These are phyloP conservation scores for Colletotrichum eremochloae DNA, from an alignment of 2,329 filamentous ascomycete genomes.

Conservation along the genomic window DNA sequence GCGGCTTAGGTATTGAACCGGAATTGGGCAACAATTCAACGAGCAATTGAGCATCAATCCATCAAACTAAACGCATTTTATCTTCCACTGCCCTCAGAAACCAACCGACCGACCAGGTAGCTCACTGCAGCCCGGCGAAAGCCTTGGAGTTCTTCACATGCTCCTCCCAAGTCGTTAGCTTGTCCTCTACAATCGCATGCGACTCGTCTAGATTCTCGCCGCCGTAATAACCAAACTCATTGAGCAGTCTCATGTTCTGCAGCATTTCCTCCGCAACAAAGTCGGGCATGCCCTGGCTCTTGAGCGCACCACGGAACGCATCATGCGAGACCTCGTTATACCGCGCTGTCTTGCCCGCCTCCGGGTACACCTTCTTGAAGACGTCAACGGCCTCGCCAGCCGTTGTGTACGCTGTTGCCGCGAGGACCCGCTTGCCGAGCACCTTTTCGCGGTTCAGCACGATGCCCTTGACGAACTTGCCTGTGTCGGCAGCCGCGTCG, in stretches of 20 bases:
- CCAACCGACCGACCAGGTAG: background rate
- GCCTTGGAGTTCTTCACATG: slow-evolving; percentile 52
- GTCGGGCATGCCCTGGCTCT: slow-evolving; percentile 40
- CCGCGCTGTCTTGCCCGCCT: slow-evolving; percentile 51
- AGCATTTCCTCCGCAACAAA: slow-evolving; percentile 54
- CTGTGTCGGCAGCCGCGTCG: slow-evolving; percentile 55
- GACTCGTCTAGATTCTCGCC: slow-evolving; percentile 52
- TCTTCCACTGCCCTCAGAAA: background rate
- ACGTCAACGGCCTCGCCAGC: slow-evolving; percentile 49
- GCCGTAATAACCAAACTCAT: slow-evolving; percentile 57
- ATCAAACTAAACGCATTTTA: background rate
- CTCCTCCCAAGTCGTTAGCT: slow-evolving; percentile 55
- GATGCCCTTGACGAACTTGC: slow-evolving; percentile 53
- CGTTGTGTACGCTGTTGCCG: slow-evolving; percentile 54
- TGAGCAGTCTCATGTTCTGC: slow-evolving; percentile 59
- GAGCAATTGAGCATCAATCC: background rate
- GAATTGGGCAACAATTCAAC: background rate
- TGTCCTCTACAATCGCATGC: slow-evolving; percentile 51
- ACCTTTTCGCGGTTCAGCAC: slow-evolving; percentile 44
- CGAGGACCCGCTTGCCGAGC: slow-evolving; percentile 53
- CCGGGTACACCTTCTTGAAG: slow-evolving; percentile 49
- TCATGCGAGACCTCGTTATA: slow-evolving; percentile 51
- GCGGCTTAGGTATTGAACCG: background rate
- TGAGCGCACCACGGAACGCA: slow-evolving; percentile 53
- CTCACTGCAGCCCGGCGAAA: slow-evolving; percentile 54